These are phyloP conservation scores for Acacia acuminata DNA, from an alignment of 306 rosid genomes.

Conservation along the genomic window DNA sequence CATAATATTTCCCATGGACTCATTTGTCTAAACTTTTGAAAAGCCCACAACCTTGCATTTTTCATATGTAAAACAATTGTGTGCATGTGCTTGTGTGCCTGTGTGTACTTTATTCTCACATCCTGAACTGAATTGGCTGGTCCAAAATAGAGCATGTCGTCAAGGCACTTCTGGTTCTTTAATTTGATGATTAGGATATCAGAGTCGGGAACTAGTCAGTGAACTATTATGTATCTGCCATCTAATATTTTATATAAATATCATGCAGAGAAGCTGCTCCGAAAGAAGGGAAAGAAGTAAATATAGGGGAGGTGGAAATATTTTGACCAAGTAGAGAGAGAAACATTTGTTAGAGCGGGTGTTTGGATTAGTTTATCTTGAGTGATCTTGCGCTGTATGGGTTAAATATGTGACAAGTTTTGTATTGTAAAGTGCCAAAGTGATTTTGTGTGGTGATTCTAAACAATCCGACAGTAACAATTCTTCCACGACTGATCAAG, in stretches of 20 bases:
- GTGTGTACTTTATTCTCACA: not conserved
- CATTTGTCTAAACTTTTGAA: not conserved
- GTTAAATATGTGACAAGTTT: too few species aligned
- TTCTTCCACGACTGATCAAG: not conserved
- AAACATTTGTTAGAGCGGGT: not conserved
- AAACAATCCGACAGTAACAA: not conserved
- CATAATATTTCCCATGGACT: not conserved
- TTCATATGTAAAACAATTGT: not conserved
- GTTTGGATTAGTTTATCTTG: too few species aligned
- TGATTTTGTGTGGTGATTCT: too few species aligned
- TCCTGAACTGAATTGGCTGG: constrained; percentile 19
- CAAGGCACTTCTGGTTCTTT: not conserved
- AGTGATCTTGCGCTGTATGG: too few species aligned
- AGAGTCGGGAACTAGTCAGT: constrained; percentile 2
- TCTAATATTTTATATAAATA: constrained; percentile 6
- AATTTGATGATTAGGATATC: constrained; percentile 14
- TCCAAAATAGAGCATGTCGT: constrained; percentile 22
- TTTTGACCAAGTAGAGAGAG: not conserved
- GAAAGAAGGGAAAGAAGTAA: constrained; percentile 51
- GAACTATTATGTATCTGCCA: not conserved
- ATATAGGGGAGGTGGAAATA: not conserved
- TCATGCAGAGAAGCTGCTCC: constrained; percentile 57
- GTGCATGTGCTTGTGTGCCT: not conserved
- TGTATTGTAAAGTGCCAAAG: too few species aligned
- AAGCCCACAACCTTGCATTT: not conserved